Conservation (phyloP, 495 filamentous ascomycete species). For the Barbatosphaeria neglecta region DNA sequence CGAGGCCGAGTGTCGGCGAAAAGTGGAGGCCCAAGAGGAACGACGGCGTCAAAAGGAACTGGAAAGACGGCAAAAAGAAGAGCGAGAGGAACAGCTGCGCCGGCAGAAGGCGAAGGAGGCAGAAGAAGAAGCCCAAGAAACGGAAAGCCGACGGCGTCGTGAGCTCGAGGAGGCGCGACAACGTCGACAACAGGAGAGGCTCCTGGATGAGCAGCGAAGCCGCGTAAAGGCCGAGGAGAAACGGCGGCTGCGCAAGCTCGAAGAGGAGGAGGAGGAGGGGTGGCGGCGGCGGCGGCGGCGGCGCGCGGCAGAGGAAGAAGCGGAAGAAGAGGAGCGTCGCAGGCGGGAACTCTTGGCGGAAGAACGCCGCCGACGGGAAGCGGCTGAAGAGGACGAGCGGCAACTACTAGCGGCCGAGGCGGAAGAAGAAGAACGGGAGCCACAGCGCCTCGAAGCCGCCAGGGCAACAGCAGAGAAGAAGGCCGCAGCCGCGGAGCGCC, state of each 20-base stretch:
- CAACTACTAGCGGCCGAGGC: too few species aligned
- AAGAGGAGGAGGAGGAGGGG: background rate
- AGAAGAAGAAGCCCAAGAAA: background rate
- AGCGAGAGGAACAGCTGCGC: background rate
- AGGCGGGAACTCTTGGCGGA: too few species aligned
- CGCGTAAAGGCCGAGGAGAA: background rate
- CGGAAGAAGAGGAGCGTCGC: background rate
- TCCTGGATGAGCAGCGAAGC: background rate
- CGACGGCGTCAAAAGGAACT: slow-evolving; percentile 9
- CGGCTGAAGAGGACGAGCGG: too few species aligned
- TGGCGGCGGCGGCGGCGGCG: background rate
- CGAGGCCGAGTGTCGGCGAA: too few species aligned
- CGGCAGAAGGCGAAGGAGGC: background rate
- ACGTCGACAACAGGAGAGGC: background rate
- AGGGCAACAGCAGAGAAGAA: too few species aligned
- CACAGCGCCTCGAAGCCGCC: too few species aligned
- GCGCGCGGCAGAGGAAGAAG: background rate
- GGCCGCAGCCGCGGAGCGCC: too few species aligned
- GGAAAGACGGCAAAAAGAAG: slow-evolving; percentile 1
- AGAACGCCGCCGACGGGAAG: too few species aligned
- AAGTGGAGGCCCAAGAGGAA: slow-evolving; percentile 1
- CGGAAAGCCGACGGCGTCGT: background rate
- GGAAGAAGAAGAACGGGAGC: too few species aligned
- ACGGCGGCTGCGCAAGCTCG: background rate
- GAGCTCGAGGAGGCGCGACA: background rate